These are phyloP conservation scores for Yamadazyma friedrichii DNA, from an alignment of 1,139 yeast species.

Conservation along the genomic window DNA sequence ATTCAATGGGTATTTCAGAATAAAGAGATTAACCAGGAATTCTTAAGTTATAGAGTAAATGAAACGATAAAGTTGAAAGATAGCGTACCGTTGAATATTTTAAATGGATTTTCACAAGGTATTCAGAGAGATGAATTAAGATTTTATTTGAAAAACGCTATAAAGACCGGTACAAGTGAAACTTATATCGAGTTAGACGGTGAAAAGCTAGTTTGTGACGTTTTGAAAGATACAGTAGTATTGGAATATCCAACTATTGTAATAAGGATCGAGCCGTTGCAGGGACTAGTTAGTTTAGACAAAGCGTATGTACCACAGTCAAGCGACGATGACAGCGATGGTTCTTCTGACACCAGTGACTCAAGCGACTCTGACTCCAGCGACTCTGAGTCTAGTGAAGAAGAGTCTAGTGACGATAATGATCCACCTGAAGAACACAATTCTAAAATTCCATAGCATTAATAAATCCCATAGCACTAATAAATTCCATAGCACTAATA, in stretches of 20 bases:
- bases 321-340: constrained; percentile 11
- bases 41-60: constrained; percentile 47
- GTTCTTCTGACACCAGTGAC: constrained; percentile 11
- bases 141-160: constrained; percentile 37
- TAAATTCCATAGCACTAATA: constrained; percentile 1
- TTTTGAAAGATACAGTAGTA: constrained; percentile 55
- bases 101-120: constrained; percentile 10
- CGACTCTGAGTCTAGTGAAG: constrained; percentile 5
- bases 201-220: constrained; percentile 34
- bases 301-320: constrained; percentile 19
- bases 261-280: constrained; percentile 22
- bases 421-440: constrained; percentile 14
- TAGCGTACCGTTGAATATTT: constrained; percentile 39
- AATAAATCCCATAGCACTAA: constrained; percentile 1
- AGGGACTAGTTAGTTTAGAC: constrained; percentile 3
- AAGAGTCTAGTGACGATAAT: constrained; percentile 2
- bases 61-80: constrained; percentile 35
- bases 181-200: constrained; percentile 23
- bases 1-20: constrained; percentile 65
- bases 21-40: constrained; percentile 22
- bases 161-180: constrained; percentile 16
- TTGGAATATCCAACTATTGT: constrained; percentile 76
- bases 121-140: constrained; percentile 19
- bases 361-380: constrained; percentile 14
- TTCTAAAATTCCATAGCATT: constrained; percentile 2